Evolutionary conservation across 2,329 filamentous ascomycete species (phyloP).

Genomic region (Xylariaceae sp.): DNA sequence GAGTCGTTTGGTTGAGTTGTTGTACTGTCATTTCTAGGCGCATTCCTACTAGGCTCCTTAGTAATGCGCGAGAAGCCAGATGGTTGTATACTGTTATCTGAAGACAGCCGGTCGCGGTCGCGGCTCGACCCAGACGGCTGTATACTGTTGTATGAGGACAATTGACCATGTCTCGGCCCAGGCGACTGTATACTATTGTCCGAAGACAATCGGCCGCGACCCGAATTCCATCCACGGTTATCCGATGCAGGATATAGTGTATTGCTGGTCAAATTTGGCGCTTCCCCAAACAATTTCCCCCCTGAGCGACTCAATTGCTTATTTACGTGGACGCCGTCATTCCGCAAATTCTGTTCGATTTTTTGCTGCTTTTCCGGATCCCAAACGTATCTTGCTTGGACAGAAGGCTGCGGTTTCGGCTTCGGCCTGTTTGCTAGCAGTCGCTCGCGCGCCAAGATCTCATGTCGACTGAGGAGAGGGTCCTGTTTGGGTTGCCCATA

Average conservation of each 20-base stretch:
- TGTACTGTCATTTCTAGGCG: background rate
- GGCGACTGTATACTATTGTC: background rate
- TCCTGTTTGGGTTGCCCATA: constrained; percentile 2
- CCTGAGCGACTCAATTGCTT: background rate
- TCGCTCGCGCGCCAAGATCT: constrained; percentile 26
- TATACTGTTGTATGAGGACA: no score
- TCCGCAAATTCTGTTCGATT: constrained; percentile 20
- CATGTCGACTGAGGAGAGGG: constrained; percentile 21
- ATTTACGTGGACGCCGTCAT: constrained; percentile 16
- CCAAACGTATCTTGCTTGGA: constrained; percentile 21
- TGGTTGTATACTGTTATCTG: background rate
- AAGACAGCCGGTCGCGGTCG: background rate
- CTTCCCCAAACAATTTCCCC: no score
- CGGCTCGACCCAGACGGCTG: no score
- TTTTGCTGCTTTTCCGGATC: constrained; percentile 19
- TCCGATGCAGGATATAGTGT: no score
- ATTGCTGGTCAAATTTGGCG: no score
- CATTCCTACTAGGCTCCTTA: background rate
- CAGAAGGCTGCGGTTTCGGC: background rate
- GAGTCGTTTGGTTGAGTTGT: constrained; percentile 1
- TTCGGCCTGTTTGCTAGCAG: constrained; percentile 24
- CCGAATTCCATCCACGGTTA: no score
- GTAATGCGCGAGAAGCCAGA: background rate
- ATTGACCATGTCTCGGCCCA: no score
- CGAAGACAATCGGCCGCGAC: background rate